Base-by-base conservation (phyloP, 2,329 filamentous ascomycete species). In the Calonectria multiphialidica region DNA sequence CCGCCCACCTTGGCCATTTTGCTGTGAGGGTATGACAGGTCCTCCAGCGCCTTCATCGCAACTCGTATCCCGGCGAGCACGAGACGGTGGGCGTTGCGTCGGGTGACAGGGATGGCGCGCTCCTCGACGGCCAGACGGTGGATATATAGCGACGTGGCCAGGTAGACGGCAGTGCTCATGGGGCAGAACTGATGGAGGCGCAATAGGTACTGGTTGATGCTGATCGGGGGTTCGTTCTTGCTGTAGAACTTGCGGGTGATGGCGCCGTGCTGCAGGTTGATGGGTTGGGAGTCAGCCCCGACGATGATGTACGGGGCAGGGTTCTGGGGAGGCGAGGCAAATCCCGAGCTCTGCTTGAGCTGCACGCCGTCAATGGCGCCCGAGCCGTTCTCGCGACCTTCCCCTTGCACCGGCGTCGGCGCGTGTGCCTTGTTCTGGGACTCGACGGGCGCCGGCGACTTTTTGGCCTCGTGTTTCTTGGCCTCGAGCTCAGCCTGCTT, bases 221-320 rank as follows among this genome's bases (percentile, higher is more conserved):
- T 89, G 76, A 98, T 96, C 13, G 94, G 93, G 23, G 97, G 96
- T 18, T 95, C 92, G 63, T 92, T 91, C 82, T 97, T 98, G 75
- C 94, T 96, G 86, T 97, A 97, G 84, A 99, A 99, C 80, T 97
- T 97, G 77, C 95, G 92, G 21, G 95, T 95, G 75, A 98, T 95
- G 75, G 95, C 93, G 74, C 92, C 92, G 81, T 97, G 94, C 82
- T 98, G 96, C 40, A 95, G 85, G 72, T 93, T 91, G 69, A 95
- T 87, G 25, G 93, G 92, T 77, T 95, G 92, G 35, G 91, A 92
- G 81, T 94, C 90, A 55, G 90, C 90, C n/a, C 92, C 90, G 68
- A 93, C 88, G 55, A 93, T 85, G 65, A 92, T 86, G 78, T 91
- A 91, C 18, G 90, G 90, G 72, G 87, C 83, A 18, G 79, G 79